Base-by-base conservation (phyloP, 73 alveolate species). In the Blepharisma japonicum region DNA sequence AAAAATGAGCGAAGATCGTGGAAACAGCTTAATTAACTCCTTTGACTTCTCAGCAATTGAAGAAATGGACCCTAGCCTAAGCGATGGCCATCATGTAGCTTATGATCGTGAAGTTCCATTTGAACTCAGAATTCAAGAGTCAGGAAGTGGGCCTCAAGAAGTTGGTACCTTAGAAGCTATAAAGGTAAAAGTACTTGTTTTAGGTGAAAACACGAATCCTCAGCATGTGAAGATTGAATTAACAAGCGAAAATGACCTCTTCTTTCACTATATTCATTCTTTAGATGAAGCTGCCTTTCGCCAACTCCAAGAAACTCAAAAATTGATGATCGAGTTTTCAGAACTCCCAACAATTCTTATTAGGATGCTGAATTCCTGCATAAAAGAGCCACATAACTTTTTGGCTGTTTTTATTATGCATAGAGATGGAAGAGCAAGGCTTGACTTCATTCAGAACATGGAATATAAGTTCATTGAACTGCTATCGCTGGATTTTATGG, bases 31-130 rank as follows among this genome's bases (percentile, higher is more conserved):
- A 67, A 78, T 93, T 55, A 88, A 84, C 82, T 82, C 90, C 47
- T 91, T 94, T 50, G 98, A 94, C 70, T 94, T 94, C 86, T 48
- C 88, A 6, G 91, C 93, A 56, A 86, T 96, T 50, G 98, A 96
- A 48, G 98, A 91, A 66, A 90, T 90, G 97, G 99, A 96, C 82
- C 99, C 99, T 1, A 83, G 98, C 56, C 88, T 96, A 3, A 77
- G 85, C 68, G 85, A 85, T 50, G 98, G 98, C 4, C 98, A 91
- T 79, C 83, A 85, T 50, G 82, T 92, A 8, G 71, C 86, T 14
- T 92, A 87, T 71, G 98, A 92, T 71, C 91, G 96, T 68, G 98
- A 92, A 68, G 95, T 85, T 7, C 98, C 98, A 2, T 92, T 92
- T 67, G 98, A 92, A 79, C 85, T 92, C 68, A 81, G 98, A 67